phyloP scores from a whole-genome alignment of 257 asterid genomes.

The Rehmannia glutinosa region DNA sequence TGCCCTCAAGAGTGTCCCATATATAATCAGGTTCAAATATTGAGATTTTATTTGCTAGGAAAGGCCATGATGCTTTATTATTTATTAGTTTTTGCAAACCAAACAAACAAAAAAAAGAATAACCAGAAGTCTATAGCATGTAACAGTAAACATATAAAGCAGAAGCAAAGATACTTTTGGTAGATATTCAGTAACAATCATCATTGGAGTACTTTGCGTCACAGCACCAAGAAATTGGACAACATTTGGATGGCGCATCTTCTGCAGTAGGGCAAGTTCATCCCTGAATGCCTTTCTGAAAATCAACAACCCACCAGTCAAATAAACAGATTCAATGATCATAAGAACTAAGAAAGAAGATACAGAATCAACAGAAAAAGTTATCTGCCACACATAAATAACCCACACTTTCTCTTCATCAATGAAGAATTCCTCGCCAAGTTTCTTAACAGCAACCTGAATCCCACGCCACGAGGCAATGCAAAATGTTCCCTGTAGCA shows the following conservation, averaged over 20 bases:
- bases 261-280: slow-evolving; percentile 76
- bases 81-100: background rate
- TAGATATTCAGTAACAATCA: slow-evolving; percentile 82
- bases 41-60: background rate
- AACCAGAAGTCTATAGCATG: background rate
- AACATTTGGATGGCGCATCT: slow-evolving; percentile 85
- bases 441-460: slow-evolving; percentile 77
- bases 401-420: slow-evolving; percentile 92
- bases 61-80: background rate
- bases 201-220: slow-evolving; percentile 88
- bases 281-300: slow-evolving; percentile 75
- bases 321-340: slow-evolving; percentile 8
- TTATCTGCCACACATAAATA: slow-evolving; percentile 27
- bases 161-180: slow-evolving; percentile 45
- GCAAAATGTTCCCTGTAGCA: slow-evolving; percentile 72
- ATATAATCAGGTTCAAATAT: background rate
- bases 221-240: slow-evolving; percentile 92
- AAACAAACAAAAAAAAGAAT: background rate
- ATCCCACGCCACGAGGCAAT: slow-evolving; percentile 89
- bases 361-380: background rate
- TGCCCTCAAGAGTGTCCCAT: background rate
- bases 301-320: slow-evolving; percentile 22
- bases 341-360: slow-evolving; percentile 1
- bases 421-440: slow-evolving; percentile 63
- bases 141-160: background rate